Evolutionary conservation across 306 rosid genomes (phyloP), one percentile per base, ranked within the genome.

Genomic region (Lablab purpureus): DNA sequence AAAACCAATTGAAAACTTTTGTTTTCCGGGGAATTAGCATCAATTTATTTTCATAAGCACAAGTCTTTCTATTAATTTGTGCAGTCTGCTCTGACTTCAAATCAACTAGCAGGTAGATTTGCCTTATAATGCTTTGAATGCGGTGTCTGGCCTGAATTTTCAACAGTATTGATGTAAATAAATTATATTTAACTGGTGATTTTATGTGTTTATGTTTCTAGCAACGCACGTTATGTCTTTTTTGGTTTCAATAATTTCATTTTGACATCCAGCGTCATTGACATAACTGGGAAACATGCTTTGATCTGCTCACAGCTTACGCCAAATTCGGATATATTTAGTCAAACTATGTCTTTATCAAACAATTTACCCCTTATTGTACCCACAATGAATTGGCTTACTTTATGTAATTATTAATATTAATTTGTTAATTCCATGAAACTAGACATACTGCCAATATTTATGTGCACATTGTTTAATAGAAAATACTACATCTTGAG

Each of bases 31-130:
- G 49, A 40, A 52, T 23, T 76, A 28, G 10, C 74, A 72, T 21
- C 15, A 36, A 50, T 46, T 55, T 58, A 71, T 52, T 76, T 80
- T 25, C 23, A 28, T 45, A 28, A 34, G 11, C 23, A 14, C 12
- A 45, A 43, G n/a, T 27, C 41, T 70, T 70, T 51, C 37, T 65
- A 47, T 52, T 23, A 78, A 47, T 80, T 52, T 75, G 59, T 51
- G 5, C 66, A 40, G 50, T 62, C 36, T 67, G 27, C 81, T 36
- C n/a, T 67, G 54, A 21, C 51, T 70, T 36, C n/a, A 49, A 62
- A 15, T 50, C 13, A 63, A 37, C 58, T 50, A 62, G 55, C n/a
- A 7, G 6, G 23, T 59, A 30, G 55, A 8, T 63, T 68, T 62
- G 21, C 12, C 56, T n/a, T 21, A 40, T 40, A 47, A 54, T 73